These are phyloP conservation scores for Verticillium nubilum DNA, from an alignment of 2,329 filamentous ascomycete species.

Conservation along the genomic window DNA sequence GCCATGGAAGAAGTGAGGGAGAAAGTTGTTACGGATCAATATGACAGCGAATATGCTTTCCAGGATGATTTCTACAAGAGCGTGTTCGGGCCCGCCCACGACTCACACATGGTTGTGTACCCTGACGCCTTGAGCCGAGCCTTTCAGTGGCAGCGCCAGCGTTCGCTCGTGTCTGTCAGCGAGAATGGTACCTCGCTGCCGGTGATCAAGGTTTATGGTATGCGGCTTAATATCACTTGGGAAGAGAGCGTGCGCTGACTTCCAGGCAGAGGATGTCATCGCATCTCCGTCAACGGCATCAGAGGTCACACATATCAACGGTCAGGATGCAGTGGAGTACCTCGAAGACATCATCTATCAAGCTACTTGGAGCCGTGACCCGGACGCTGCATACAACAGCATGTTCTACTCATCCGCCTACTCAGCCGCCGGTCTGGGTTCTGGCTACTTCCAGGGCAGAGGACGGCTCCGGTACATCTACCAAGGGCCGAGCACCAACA, in stretches of 20 bases:
- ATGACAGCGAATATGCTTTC: conserved; percentile 33
- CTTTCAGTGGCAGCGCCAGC: conserved; percentile 28
- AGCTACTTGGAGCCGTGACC: conserved; percentile 17
- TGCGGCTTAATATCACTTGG: conserved; percentile 10
- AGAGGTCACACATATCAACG: conserved; percentile 20
- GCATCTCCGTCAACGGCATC: conserved; percentile 17
- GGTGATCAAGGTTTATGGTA: conserved; percentile 41
- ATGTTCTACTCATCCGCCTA: conserved; percentile 26
- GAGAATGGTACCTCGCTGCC: conserved; percentile 26
- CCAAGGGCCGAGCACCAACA: conserved; percentile 24
- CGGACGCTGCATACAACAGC: conserved; percentile 28
- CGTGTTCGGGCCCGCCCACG: conserved; percentile 31
- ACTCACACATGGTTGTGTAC: conserved; percentile 35
- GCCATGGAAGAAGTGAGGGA: conserved; percentile 24
- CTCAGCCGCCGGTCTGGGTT: conserved; percentile 8
- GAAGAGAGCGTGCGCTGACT: too few species aligned
- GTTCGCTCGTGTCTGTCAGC: conserved; percentile 34
- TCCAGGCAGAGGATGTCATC: conserved; percentile 20
- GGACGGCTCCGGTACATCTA: conserved; percentile 22
- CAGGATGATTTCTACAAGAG: conserved; percentile 31
- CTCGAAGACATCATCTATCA: conserved; percentile 14
- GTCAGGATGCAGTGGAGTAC: conserved; percentile 15
- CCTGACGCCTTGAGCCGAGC: conserved; percentile 31
- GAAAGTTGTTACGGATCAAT: conserved; percentile 25
- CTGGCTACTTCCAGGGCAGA: conserved; percentile 23